Percentiles rank a stretch among this genome's conserved stretches.
These are phyloP conservation scores for Cercospora zeina DNA, from an alignment of 2,329 filamentous ascomycete species.

Conservation along the genomic window DNA sequence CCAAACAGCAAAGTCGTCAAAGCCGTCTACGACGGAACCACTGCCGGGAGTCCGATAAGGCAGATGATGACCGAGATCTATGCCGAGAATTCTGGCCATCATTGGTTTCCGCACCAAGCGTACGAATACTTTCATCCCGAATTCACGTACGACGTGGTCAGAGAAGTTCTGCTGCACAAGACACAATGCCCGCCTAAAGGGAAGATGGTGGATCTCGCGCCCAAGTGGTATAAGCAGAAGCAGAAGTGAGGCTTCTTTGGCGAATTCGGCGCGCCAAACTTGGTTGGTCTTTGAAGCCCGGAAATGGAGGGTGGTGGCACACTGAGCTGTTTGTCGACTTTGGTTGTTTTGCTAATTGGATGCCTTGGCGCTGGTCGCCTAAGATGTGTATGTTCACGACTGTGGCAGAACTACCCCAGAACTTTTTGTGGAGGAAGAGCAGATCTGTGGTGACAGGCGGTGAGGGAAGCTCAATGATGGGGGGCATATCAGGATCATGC, in stretches of 20 bases:
- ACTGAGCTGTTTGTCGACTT: too few relatives aligned
- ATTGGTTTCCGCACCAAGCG: conserved; percentile 5
- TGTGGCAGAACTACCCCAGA: background rate
- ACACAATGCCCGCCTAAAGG: background rate
- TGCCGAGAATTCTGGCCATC: background rate
- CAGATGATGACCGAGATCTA: conserved; percentile 14
- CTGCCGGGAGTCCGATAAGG: background rate
- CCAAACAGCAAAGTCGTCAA: conserved; percentile 9
- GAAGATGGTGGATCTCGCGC: background rate
- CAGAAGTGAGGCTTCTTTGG: background rate
- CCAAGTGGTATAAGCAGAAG: conserved; percentile 1
- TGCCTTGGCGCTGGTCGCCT: background rate
- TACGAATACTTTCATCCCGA: conserved; percentile 13
- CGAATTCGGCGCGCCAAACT: too few relatives aligned
- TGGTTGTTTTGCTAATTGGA: background rate
- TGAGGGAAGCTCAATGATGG: background rate
- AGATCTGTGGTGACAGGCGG: background rate
- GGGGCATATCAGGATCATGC: background rate
- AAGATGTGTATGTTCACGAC: background rate
- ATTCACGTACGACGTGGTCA: conserved; percentile 12
- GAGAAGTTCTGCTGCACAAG: conserved; percentile 10
- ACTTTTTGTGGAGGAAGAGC: background rate
- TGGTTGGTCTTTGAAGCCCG: too few relatives aligned
- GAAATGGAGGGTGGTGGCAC: too few relatives aligned
- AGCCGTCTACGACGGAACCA: conserved; percentile 9